Evolutionary conservation across 1,139 yeast genomes (phyloP).

Genomic region (Tardiomyces digboiensis): DNA sequence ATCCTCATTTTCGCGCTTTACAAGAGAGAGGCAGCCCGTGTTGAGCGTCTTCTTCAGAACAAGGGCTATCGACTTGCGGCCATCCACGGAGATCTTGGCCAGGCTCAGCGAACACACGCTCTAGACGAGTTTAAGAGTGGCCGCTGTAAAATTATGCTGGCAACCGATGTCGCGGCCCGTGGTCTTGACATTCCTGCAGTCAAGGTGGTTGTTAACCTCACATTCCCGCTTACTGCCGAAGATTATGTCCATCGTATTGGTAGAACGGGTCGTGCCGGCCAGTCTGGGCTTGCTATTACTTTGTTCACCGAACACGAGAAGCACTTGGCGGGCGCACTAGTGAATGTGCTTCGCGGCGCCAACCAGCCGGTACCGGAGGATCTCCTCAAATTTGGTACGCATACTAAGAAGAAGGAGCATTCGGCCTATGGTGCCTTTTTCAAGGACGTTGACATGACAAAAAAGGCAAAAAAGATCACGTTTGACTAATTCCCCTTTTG

Average conservation of each 20-base stretch:
- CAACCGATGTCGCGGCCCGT: conserved; percentile 99
- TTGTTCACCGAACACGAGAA: conserved; percentile 95
- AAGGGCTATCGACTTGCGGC: conserved; percentile 83
- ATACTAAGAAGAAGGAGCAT: conserved; percentile 95
- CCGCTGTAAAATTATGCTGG: conserved; percentile 63
- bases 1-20: conserved; percentile 87
- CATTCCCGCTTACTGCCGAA: conserved; percentile 96
- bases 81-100: conserved; percentile 92
- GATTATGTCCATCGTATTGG: conserved; percentile 98
- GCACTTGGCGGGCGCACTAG: conserved; percentile 91
- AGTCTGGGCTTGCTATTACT: conserved; percentile 89
- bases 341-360: conserved; percentile 88
- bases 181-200: conserved; percentile 98
- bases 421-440: conserved; percentile 95
- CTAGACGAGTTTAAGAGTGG: conserved; percentile 81
- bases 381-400: conserved; percentile 89
- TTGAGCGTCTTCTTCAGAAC: conserved; percentile 64
- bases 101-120: conserved; percentile 86
- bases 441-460: conserved; percentile 81
- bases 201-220: conserved; percentile 88
- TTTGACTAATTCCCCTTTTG: conserved; percentile 35
- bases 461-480: conserved; percentile 87
- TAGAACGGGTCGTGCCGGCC: conserved; percentile 98
- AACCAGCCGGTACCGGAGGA: conserved; percentile 97
- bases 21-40: conserved; percentile 92